phyloP scores from a whole-genome alignment of 305 asterid species.

The Ajuga reptans region DNA sequence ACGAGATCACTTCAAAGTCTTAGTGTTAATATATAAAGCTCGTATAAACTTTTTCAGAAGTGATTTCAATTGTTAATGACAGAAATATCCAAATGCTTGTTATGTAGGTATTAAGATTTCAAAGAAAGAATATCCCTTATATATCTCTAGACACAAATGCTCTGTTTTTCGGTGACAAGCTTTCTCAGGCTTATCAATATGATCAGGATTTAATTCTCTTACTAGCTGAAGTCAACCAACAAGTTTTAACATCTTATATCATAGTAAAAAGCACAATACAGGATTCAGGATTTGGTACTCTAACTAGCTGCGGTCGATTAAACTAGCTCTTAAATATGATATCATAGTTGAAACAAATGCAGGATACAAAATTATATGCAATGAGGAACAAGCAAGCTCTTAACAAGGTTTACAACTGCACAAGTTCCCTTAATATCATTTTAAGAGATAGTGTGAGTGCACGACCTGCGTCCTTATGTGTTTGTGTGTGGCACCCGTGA shows the following conservation, averaged over 20 bases:
- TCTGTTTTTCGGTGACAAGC: neutral
- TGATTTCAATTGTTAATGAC: neutral
- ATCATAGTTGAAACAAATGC: constrained; percentile 3
- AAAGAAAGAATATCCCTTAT: constrained; percentile 3
- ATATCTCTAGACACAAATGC: neutral
- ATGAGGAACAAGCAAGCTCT: neutral
- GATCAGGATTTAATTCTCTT: neutral
- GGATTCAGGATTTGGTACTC: constrained; percentile 2
- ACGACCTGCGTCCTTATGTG: neutral
- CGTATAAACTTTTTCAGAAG: neutral
- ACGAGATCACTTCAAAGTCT: constrained; percentile 3
- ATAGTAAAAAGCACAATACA: neutral
- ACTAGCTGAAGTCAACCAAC: constrained; percentile 4
- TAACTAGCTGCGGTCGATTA: neutral
- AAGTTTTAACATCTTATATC: neutral
- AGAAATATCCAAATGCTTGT: neutral
- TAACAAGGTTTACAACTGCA: neutral
- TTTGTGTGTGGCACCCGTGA: neutral
- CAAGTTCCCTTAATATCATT: neutral
- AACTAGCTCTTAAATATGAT: constrained; percentile 1
- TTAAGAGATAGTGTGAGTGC: neutral
- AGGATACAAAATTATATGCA: neutral
- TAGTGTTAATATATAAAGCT: constrained; percentile 1
- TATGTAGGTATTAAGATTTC: neutral
- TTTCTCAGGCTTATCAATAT: neutral